Percentiles rank a stretch among this genome's conserved stretches.
Evolutionary conservation across 179 eudicot species (phyloP).

Genomic region (Carnegiea gigantea): DNA sequence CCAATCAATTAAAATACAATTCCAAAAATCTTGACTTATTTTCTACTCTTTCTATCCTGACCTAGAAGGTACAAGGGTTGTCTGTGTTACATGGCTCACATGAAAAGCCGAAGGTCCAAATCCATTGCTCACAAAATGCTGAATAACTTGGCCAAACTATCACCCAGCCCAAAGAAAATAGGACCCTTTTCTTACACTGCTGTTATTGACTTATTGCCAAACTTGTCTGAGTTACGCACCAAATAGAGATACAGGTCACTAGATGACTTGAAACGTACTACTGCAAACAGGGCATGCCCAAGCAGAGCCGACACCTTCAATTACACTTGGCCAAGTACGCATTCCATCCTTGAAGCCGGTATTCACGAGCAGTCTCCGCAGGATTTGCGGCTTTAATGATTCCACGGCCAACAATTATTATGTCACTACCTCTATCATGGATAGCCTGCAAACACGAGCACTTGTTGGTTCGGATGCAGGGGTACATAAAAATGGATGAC

Average conservation of each 20-base stretch:
- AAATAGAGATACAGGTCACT: background rate
- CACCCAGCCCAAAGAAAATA: background rate
- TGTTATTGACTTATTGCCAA: background rate
- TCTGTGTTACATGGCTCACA: background rate
- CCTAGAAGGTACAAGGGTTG: slow-evolving; percentile 5
- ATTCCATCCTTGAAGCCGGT: slow-evolving; percentile 80
- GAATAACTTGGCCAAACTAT: slow-evolving; percentile 5
- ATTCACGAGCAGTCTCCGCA: slow-evolving; percentile 70
- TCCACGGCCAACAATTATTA: slow-evolving; percentile 84
- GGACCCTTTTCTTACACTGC: background rate
- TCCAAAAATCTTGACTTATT: background rate
- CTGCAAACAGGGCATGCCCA: background rate
- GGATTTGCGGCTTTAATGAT: slow-evolving; percentile 77
- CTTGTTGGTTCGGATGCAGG: background rate
- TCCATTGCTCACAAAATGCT: background rate
- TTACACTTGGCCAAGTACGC: slow-evolving; percentile 58
- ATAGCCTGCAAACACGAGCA: slow-evolving; percentile 50
- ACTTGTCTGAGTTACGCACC: slow-evolving; percentile 1
- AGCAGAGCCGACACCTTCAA: slow-evolving; percentile 7
- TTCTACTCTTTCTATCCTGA: background rate
- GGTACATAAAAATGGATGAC: background rate
- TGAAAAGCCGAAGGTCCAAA: slow-evolving; percentile 16
- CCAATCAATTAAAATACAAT: background rate
- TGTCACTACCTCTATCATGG: slow-evolving; percentile 73
- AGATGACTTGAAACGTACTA: background rate